Base-by-base conservation (phyloP, 768 basidiomycete species). In the Leccinellum luteum region DNA sequence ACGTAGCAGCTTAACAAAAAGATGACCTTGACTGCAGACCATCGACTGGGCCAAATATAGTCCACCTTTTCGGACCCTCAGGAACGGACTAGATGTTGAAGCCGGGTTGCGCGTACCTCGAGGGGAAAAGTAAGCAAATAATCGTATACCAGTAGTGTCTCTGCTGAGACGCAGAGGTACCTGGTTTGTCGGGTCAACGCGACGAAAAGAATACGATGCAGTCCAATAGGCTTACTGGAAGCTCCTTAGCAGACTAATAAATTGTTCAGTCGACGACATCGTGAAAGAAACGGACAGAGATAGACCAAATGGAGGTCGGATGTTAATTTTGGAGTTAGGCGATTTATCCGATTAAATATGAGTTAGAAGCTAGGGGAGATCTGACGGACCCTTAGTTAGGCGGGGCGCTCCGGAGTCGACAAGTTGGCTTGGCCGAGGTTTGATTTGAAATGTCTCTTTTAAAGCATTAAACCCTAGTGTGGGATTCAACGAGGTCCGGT, bases 1-100 rank as follows among this genome's bases (percentile, higher is more conserved):
- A 27, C 53, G 8, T 65, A 65, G 14, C 64, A 60, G 31, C 57
- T 66, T 55, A 63, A 3, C 1, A 65, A 56, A 34, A 65, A 66
- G 13, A 57, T 23, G n/a, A 41, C 31, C 34, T 66, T 63, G 6
- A 51, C 52, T 19, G 38, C 3, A 7, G 9, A 10, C 59, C 61
- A 60, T 32, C 21, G 58, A 2, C 44, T 25, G 13, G 5, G n/a
- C 56, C 61, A 60, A 2, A 52, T 48, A 19, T 56, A 32, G 5
- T 34, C 45, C 12, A 38, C 14, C 35, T 38, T 38, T 38, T 38
- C 8, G 35, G 17, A 17, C 6, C 35, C 8, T 38, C 17, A 38
- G 8, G 8, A 38, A 38, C 1, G 17, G 35, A 38, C 7, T 9
- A 38, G 35, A 4, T n/a, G 17, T 38, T n/a, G 17, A 38, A 38